Percentiles rank a stretch among this genome's conserved stretches.
Evolutionary conservation across 805 yeast genomes (phyloP).

Genomic region (Maudiozyma serrabonitensis): DNA sequence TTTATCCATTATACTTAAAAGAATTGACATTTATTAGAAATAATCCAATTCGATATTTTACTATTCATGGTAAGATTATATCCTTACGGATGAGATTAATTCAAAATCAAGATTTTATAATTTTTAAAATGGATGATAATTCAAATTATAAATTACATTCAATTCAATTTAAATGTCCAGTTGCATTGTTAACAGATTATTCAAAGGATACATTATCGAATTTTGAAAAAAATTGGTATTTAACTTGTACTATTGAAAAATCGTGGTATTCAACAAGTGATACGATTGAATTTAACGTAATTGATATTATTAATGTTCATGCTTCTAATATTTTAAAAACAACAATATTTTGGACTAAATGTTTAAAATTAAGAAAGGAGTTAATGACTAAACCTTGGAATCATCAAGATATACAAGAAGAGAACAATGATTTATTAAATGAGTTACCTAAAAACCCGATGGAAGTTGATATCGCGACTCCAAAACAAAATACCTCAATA

Average conservation of each 20-base stretch:
- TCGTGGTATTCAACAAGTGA: background rate
- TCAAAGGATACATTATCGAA: background rate
- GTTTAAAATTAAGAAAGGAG: background rate
- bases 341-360: background rate
- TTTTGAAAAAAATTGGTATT: background rate
- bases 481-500: no score
- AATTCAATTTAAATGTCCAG: background rate
- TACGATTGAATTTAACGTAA: background rate
- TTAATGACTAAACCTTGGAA: no score
- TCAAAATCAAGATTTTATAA: slow-evolving; percentile 11
- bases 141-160: slow-evolving; percentile 14
- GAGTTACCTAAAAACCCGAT: no score
- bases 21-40: background rate
- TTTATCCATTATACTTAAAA: no score
- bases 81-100: background rate
- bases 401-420: no score
- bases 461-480: no score
- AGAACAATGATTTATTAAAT: no score
- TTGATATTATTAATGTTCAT: background rate
- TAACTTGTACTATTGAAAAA: background rate
- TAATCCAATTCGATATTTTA: background rate
- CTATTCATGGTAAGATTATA: background rate
- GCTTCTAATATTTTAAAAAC: background rate
- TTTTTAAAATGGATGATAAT: slow-evolving; percentile 21
- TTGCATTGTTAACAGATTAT: background rate